These are phyloP conservation scores for Scheffersomyces stambukii DNA, from an alignment of 1,139 yeast genomes.

Conservation along the genomic window DNA sequence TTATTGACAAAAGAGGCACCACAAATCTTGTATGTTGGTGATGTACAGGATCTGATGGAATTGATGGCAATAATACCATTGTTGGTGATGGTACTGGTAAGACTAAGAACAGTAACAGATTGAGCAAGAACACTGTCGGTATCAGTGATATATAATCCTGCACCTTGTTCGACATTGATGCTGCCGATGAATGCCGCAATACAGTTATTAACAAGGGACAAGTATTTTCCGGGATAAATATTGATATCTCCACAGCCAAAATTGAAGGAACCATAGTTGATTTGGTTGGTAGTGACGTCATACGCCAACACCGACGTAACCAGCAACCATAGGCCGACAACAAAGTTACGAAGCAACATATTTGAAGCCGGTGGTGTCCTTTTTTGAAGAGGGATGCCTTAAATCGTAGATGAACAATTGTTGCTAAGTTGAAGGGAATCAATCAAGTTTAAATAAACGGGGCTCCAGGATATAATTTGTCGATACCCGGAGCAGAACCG, in stretches of 20 bases:
- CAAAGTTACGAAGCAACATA: no score
- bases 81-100: conserved; percentile 13
- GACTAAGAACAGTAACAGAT: conserved; percentile 8
- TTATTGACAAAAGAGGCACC: conserved; percentile 18
- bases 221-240: conserved; percentile 22
- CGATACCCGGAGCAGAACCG: no score
- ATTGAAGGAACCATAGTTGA: neutral
- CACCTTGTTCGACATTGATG: conserved; percentile 16
- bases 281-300: no score
- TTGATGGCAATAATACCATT: conserved; percentile 19
- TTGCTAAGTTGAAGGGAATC: no score
- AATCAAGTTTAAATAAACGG: no score
- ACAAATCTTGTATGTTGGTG: conserved; percentile 16
- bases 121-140: conserved; percentile 3
- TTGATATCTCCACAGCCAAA: conserved; percentile 11
- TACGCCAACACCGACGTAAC: no score
- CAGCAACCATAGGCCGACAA: no score
- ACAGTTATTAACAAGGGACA: conserved; percentile 29
- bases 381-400: no score
- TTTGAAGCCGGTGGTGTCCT: no score
- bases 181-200: conserved; percentile 17
- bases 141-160: conserved; percentile 21
- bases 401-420: no score
- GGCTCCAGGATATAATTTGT: no score
- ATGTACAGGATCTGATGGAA: conserved; percentile 11